A percentile compares a stretch with the other conserved stretches of the same genome.
These are phyloP conservation scores for Anthracocystis panici-leucophaei DNA, from an alignment of 1,284 basidiomycete genomes.

Conservation along the genomic window DNA sequence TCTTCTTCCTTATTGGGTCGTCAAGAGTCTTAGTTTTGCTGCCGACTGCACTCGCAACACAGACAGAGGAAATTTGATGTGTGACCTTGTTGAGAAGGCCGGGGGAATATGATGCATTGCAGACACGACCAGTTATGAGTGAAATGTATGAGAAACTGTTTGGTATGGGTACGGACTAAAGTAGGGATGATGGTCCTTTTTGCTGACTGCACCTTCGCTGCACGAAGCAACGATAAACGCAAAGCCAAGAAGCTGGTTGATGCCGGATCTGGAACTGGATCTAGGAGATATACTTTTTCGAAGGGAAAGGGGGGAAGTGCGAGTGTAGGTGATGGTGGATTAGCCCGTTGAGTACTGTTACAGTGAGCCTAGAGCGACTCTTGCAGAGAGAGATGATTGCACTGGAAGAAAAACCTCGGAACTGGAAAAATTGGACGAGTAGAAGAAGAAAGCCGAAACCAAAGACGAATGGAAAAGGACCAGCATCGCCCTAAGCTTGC, in stretches of 20 bases:
- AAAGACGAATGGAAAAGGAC: constrained; percentile 17
- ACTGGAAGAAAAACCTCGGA: constrained; percentile 30
- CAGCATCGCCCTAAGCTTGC: constrained; percentile 26
- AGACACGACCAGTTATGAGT: constrained; percentile 24
- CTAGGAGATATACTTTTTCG: constrained; percentile 6
- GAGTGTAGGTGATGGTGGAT: constrained; percentile 17
- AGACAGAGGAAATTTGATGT: constrained; percentile 6
- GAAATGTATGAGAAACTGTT: constrained; percentile 11
- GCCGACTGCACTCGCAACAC: neutral
- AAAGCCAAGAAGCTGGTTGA: constrained; percentile 9
- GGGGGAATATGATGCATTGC: constrained; percentile 52
- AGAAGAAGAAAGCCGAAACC: constrained; percentile 8
- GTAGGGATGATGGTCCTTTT: constrained; percentile 35
- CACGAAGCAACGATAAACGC: neutral
- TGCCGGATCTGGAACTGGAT: constrained; percentile 8
- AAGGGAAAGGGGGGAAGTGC: constrained; percentile 5
- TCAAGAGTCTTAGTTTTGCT: neutral
- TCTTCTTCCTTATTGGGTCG: constrained; percentile 9
- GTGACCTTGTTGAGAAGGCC: constrained; percentile 66
- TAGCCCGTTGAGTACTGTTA: constrained; percentile 57
- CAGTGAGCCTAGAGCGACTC: constrained; percentile 50
- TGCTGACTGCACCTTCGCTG: constrained; percentile 2
- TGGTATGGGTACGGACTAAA: constrained; percentile 7
- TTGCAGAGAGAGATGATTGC: constrained; percentile 46
- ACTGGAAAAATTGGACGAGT: constrained; percentile 12